Percentiles rank a stretch among this genome's conserved stretches.
phyloP scores from a whole-genome alignment of 2,329 filamentous ascomycete species.

The Diaporthe ilicicola region DNA sequence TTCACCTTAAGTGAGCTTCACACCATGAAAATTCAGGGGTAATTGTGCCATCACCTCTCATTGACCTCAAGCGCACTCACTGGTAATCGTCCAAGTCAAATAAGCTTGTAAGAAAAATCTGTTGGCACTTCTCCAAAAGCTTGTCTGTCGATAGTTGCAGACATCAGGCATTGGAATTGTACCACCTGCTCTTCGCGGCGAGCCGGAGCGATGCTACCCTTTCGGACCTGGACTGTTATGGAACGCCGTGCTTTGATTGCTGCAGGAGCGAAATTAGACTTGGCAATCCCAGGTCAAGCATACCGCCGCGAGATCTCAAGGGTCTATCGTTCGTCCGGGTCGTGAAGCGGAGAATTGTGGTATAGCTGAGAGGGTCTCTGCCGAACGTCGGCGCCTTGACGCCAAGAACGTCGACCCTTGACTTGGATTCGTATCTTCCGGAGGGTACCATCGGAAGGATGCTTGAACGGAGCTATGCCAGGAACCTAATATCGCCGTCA shows the following conservation, averaged over 20 bases:
- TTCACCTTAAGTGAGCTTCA: not conserved
- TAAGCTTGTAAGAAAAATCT: not conserved
- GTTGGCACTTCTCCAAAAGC: not conserved
- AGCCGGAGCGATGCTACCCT: not conserved
- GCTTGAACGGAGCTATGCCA: not conserved
- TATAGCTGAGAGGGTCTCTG: not conserved
- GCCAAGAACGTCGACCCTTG: not conserved
- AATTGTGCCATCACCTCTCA: not conserved
- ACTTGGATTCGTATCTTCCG: not conserved
- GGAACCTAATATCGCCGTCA: not conserved
- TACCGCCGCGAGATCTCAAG: not conserved
- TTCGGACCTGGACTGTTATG: not conserved
- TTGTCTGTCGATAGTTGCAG: not conserved
- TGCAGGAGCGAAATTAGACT: not conserved
- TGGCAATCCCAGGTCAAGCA: no score
- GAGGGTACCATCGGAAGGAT: not conserved
- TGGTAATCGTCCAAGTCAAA: not conserved
- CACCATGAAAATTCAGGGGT: no score
- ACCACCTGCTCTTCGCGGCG: conserved; percentile 2
- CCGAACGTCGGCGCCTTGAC: not conserved
- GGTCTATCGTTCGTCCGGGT: not conserved
- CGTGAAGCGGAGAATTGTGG: not conserved
- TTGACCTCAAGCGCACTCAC: not conserved
- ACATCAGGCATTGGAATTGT: not conserved
- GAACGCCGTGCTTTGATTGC: not conserved